Base-by-base conservation (phyloP, 2,329 filamentous ascomycete genomes). In the Fusarium dimerum region DNA sequence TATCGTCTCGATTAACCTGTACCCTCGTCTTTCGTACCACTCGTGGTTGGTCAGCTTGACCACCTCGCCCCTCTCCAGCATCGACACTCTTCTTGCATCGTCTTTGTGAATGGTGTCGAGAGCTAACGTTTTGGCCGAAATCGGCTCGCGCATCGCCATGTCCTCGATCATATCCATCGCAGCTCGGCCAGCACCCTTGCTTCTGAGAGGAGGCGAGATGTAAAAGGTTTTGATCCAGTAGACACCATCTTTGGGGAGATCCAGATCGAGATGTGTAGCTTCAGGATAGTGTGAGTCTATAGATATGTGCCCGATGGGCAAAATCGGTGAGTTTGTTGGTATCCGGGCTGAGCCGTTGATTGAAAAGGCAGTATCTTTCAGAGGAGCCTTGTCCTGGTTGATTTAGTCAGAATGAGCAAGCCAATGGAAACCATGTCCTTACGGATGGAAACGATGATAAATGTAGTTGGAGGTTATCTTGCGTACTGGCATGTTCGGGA, bases 201-300 rank as follows among this genome's bases (percentile, higher is more conserved):
- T 57, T n/a, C 55, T 63, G 2, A 69, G 44, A 7, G 59, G 59
- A 5, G 55, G 42, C 0, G 65, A 59, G 1, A 69, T 60, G 26
- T 65, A 69, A 7, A 69, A 62, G 0, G 57, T 67, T 41, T 69
- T 69, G 39, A 69, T 69, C 66, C 66, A 69, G 43, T 63, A 68
- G 7, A 65, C 38, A 3, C 45, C 47, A 1, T 61, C 50, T 1
- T 41, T 20, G 0, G 65, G 62, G 3, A 69, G 47, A 1, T 66
- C 54, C 0, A 69, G 45, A 0, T 44, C n/a, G 4, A 66, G 50
- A 1, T 46, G 34, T 1, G 40, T 40, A 0, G 55, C 47, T 11
- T 58, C 60, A 5, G 54, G 47, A 29, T 66, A 55, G 20, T 43
- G 43, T 6, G 54, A 51, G 1, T 66, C 64, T 0, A 66, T 54